Conservation (phyloP, 805 yeast species). For the Saturnispora mendoncae region DNA sequence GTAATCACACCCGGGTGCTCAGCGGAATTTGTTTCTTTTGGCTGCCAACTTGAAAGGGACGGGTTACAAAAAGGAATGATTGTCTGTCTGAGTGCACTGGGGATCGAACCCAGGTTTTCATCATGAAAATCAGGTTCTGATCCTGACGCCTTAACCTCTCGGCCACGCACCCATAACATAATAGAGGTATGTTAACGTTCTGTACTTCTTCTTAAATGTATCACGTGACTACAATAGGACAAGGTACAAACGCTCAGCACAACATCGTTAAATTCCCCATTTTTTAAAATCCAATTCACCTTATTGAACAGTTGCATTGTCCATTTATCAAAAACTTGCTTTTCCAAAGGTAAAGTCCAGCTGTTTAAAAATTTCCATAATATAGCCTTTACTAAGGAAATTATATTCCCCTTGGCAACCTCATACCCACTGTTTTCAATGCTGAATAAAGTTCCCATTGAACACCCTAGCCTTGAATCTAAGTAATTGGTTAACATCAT, state of each 20-base stretch:
- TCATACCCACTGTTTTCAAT: slow-evolving; percentile 18
- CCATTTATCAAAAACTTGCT: slow-evolving; percentile 13
- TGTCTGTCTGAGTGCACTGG: slow-evolving; percentile 16
- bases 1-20: too few relatives aligned
- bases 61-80: slow-evolving; percentile 7
- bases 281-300: background rate
- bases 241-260: background rate
- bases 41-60: too few relatives aligned
- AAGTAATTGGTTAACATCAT: slow-evolving; percentile 4
- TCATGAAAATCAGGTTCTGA: slow-evolving; percentile 19
- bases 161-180: slow-evolving; percentile 17
- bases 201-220: too few relatives aligned
- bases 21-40: too few relatives aligned
- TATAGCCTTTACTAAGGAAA: slow-evolving; percentile 15
- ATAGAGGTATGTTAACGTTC: too few relatives aligned
- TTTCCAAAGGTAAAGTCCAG: slow-evolving; percentile 8
- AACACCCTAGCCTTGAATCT: slow-evolving; percentile 8
- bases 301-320: background rate
- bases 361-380: slow-evolving; percentile 17
- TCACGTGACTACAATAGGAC: slow-evolving; percentile 2
- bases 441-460: slow-evolving; percentile 7
- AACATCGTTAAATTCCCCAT: background rate
- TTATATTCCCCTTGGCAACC: slow-evolving; percentile 14
- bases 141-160: slow-evolving; percentile 21
- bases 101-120: slow-evolving; percentile 20